Percentiles rank a stretch among this genome's conserved stretches.
phyloP scores from a whole-genome alignment of 345 rosid species.

The Moringa oleifera region DNA sequence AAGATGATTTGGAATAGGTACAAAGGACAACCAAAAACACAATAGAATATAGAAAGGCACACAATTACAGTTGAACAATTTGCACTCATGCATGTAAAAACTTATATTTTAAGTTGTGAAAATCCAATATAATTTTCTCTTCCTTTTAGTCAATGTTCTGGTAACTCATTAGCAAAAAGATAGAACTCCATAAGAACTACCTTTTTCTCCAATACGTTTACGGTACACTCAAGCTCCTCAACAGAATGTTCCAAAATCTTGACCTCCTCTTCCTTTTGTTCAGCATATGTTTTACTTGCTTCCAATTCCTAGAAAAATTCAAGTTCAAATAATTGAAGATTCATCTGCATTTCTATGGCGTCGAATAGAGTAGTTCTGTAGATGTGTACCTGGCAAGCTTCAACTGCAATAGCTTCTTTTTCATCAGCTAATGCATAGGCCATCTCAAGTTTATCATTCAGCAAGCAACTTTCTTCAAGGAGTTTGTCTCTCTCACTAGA shows the following conservation, averaged over 20 bases:
- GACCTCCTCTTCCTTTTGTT: slow-evolving; percentile 90
- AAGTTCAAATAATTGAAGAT: slow-evolving; percentile 2
- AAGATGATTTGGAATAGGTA: neutral
- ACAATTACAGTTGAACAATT: neutral
- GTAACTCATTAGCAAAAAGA: neutral
- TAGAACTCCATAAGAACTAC: slow-evolving; percentile 26
- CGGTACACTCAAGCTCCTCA: slow-evolving; percentile 82
- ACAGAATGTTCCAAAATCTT: slow-evolving; percentile 77
- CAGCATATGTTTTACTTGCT: slow-evolving; percentile 67
- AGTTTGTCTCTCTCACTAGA: slow-evolving; percentile 56
- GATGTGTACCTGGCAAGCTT: slow-evolving; percentile 66
- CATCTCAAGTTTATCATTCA: slow-evolving; percentile 63
- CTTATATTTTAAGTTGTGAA: neutral
- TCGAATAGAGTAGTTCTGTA: slow-evolving; percentile 1
- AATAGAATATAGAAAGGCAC: slow-evolving; percentile 1
- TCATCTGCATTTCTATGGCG: slow-evolving; percentile 1
- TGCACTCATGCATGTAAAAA: neutral
- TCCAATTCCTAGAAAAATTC: slow-evolving; percentile 54
- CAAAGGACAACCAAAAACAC: slow-evolving; percentile 4
- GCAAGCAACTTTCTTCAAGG: slow-evolving; percentile 44
- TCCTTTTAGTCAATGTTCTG: neutral
- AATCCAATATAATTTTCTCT: neutral
- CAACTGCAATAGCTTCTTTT: slow-evolving; percentile 76
- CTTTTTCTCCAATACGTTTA: slow-evolving; percentile 83
- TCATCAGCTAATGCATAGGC: slow-evolving; percentile 75